Evolutionary conservation across 192 early-diverging fungal genomes (phyloP).

Genomic region (Geranomyces michiganensis): DNA sequence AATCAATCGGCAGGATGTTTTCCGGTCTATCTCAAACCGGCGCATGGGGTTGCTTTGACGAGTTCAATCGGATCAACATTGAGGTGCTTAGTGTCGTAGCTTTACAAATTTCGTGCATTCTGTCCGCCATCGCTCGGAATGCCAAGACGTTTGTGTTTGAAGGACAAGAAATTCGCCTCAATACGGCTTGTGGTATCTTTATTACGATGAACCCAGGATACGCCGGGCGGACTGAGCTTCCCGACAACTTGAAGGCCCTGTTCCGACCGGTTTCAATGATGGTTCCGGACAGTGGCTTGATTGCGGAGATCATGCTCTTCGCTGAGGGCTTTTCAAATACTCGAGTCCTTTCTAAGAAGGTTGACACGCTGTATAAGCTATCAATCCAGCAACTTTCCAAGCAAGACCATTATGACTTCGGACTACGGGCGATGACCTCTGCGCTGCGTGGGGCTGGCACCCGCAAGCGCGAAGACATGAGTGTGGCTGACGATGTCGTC

Average conservation of each 20-base stretch:
- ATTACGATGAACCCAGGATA: constrained; percentile 68
- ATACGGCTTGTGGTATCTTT: constrained; percentile 55
- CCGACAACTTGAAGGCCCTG: constrained; percentile 61
- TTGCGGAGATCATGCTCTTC: constrained; percentile 70
- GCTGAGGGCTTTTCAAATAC: constrained; percentile 67
- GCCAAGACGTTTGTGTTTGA: constrained; percentile 60
- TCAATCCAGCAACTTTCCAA: constrained; percentile 64
- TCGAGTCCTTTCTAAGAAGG: constrained; percentile 55
- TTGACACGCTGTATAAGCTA: constrained; percentile 62
- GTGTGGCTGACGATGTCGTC: constrained; percentile 56
- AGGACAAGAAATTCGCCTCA: constrained; percentile 60
- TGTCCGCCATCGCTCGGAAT: constrained; percentile 53
- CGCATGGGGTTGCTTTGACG: constrained; percentile 70
- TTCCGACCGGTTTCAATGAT: constrained; percentile 68
- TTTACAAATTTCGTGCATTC: constrained; percentile 59
- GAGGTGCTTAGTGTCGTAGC: constrained; percentile 65
- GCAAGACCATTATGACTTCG: constrained; percentile 69
- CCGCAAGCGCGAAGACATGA: constrained; percentile 51
- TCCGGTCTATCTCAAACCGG: constrained; percentile 63
- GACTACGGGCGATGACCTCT: constrained; percentile 56
- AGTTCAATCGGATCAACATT: constrained; percentile 70
- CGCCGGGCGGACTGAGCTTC: constrained; percentile 59
- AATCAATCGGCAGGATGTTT: constrained; percentile 65
- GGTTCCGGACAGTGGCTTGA: constrained; percentile 63
- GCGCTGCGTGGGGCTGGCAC: constrained; percentile 53